phyloP scores from a whole-genome alignment of 805 yeast genomes.

The Priceomyces fermenticarens region DNA sequence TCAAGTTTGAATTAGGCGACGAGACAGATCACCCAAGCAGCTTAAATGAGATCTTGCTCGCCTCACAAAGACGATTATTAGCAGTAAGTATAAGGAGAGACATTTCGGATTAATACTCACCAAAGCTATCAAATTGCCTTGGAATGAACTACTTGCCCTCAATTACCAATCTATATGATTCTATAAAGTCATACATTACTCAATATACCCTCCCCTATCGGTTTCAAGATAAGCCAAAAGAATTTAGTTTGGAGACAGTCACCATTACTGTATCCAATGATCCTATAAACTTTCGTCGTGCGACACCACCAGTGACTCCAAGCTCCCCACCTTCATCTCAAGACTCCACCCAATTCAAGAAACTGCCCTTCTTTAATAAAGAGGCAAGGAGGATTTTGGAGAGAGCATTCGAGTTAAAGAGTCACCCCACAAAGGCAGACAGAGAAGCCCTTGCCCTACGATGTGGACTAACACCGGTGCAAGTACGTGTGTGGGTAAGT shows the following conservation, averaged over 20 bases:
- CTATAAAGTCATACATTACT: background rate
- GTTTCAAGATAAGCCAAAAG: background rate
- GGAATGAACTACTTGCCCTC: background rate
- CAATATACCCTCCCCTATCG: background rate
- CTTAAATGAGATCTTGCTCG: too few relatives aligned
- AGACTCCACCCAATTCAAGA: background rate
- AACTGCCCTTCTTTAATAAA: background rate
- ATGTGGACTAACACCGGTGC: conserved; percentile 22
- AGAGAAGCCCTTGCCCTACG: conserved; percentile 23
- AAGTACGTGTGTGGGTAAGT: conserved; percentile 35
- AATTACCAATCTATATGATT: conserved; percentile 3
- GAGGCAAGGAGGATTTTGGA: conserved; percentile 11
- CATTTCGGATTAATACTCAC: background rate
- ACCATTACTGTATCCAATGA: background rate
- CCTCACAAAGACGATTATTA: too few relatives aligned
- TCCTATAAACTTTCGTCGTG: background rate
- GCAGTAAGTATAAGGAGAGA: too few relatives aligned
- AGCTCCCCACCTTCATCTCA: background rate
- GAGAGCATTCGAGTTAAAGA: conserved; percentile 9
- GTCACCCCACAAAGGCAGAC: conserved; percentile 24
- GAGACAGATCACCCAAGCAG: too few relatives aligned
- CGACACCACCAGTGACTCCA: background rate
- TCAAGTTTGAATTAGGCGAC: too few relatives aligned
- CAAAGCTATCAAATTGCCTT: conserved; percentile 1
- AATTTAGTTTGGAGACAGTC: background rate